These are phyloP conservation scores for Paratrypanosoma confusum DNA, from an alignment of 208 protist genomes.

Conservation along the genomic window DNA sequence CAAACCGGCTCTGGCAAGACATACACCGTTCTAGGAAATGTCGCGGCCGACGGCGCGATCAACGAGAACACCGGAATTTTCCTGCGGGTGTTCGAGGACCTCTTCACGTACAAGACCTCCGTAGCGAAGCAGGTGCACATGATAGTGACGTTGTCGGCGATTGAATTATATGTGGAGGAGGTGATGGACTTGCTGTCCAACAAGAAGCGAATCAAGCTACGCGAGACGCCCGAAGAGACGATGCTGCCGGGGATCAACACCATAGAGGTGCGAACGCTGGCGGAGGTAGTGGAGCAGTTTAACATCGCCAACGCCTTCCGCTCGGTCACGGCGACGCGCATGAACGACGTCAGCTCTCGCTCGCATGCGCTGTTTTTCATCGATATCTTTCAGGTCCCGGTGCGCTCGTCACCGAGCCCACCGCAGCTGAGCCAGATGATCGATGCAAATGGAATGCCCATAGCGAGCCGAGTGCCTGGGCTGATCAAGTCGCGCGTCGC, in stretches of 20 bases:
- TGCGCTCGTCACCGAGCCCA: constrained; percentile 7
- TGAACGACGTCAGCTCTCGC: constrained; percentile 87
- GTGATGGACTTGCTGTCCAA: constrained; percentile 74
- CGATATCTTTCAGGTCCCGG: constrained; percentile 66
- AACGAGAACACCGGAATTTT: constrained; percentile 62
- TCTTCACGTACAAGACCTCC: constrained; percentile 54
- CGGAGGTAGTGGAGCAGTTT: constrained; percentile 63
- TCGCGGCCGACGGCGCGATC: constrained; percentile 19
- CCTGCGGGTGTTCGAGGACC: constrained; percentile 74
- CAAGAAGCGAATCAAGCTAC: constrained; percentile 74
- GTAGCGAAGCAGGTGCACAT: constrained; percentile 37
- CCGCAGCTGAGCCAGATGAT: constrained; percentile 38
- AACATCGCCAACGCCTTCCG: constrained; percentile 68
- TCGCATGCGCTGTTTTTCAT: constrained; percentile 88
- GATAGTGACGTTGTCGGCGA: constrained; percentile 64
- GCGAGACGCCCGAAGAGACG: constrained; percentile 70
- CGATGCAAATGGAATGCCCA: constrained; percentile 28
- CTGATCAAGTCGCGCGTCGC: constrained; percentile 86
- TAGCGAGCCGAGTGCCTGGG: constrained; percentile 35
- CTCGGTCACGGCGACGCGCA: constrained; percentile 63
- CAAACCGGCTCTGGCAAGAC: constrained; percentile 87
- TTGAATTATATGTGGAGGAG: constrained; percentile 84
- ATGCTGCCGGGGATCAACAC: constrained; percentile 40
- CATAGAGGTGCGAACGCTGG: constrained; percentile 57
- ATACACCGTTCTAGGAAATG: constrained; percentile 80